Base-by-base conservation (phyloP, 139 green algal species). In the Chlorella sorokiniana region DNA sequence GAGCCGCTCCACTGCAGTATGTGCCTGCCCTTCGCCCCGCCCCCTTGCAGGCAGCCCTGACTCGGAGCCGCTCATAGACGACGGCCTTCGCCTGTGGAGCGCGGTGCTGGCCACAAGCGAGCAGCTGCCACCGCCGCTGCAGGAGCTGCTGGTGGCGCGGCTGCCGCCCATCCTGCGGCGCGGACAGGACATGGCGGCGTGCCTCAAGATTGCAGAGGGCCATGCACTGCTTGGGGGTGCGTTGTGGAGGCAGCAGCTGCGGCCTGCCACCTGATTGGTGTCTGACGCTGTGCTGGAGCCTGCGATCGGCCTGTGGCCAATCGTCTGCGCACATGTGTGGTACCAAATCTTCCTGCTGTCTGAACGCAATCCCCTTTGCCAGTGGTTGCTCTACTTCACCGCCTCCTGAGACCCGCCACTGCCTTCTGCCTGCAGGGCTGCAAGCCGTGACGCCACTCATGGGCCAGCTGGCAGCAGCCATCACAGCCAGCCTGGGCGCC, bases 21-120 rank as follows among this genome's bases (percentile, higher is more conserved):
- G 22, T 11, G 61, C 9, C 3, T 69, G 68, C 68, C 27, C 44
- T 33, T 3, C 35, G 33, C 11, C 64, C 4, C 23, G 22, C 35
- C 33, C 35, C 54, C 52, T 59, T 68, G 77, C 80, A 79, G 79
- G 71, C 42, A 84, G 77, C 45, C 61, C 83, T 0, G 87, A 93
- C 70, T 59, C 62, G 8, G 92, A 94, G 71, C 86, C 88, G 29
- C 52, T 95, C 27, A 62, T 93, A 35, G 92, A 95, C 25, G 91
- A 95, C 76, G 91, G 84, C 8, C 59, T 88, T 62, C 81, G 70
- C 23, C 82, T 90, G 40, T 84, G 83, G 70, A 42, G 54, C 10
- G 84, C 76, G 11, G 78, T 86, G 51, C 79, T 91, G 52, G 16
- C 35, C 3, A 61, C 64, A 9, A 75, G 65, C 52, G 45, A 65